phyloP scores from a whole-genome alignment of 1,284 basidiomycete species.

The Meira nashicola region DNA sequence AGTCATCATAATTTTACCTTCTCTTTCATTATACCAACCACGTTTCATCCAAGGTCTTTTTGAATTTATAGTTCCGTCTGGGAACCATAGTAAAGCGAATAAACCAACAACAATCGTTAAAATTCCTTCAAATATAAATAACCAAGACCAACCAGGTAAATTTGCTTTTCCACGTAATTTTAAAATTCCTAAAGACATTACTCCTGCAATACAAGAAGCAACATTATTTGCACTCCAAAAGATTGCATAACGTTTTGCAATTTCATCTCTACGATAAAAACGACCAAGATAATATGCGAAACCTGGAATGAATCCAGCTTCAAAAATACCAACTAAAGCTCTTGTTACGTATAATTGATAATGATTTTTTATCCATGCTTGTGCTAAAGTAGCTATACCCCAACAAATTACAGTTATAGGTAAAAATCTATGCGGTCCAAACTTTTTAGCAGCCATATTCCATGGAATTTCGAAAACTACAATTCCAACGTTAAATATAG shows the following conservation, averaged over 20 bases:
- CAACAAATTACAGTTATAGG: conserved; percentile 32
- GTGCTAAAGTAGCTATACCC: conserved; percentile 20
- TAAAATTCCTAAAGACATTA: conserved; percentile 31
- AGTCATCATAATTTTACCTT: too few species aligned
- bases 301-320: conserved; percentile 60
- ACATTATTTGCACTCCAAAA: conserved; percentile 56
- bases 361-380: conserved; percentile 18
- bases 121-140: conserved; percentile 28
- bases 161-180: conserved; percentile 24
- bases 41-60: too few species aligned
- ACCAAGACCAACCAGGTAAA: conserved; percentile 26
- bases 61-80: too few species aligned
- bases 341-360: conserved; percentile 29
- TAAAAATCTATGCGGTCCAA: conserved; percentile 37
- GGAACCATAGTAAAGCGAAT: conserved; percentile 21
- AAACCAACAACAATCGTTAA: conserved; percentile 22
- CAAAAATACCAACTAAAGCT: conserved; percentile 46
- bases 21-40: too few species aligned
- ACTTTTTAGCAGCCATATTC: conserved; percentile 33
- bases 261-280: conserved; percentile 51
- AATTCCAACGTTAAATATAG: conserved; percentile 20
- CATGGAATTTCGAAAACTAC: conserved; percentile 36
- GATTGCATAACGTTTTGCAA: conserved; percentile 64
- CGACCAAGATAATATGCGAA: conserved; percentile 54
- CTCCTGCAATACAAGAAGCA: conserved; percentile 24